Conservation (phyloP, 805 yeast genomes). For the Candida berthetii region DNA sequence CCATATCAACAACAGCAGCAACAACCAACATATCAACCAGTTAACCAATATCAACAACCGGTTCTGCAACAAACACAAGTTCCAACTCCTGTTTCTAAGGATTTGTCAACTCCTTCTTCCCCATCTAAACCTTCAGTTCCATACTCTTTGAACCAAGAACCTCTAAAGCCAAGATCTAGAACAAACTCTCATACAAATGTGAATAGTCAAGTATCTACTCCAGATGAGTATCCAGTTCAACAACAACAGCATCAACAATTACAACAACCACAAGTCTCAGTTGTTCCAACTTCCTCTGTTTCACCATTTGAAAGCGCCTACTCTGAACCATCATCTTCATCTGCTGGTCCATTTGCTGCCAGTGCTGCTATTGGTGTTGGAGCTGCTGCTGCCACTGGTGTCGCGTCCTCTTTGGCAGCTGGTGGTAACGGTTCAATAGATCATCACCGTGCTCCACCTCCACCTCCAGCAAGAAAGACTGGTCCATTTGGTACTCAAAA, state of each 20-base stretch:
- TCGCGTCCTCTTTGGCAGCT: neutral
- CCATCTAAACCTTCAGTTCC: conserved; percentile 4
- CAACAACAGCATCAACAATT: conserved; percentile 16
- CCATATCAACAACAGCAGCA: neutral
- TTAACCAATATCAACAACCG: neutral
- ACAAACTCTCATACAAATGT: conserved; percentile 10
- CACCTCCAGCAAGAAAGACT: conserved; percentile 53
- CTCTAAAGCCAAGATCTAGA: conserved; percentile 27
- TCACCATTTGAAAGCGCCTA: neutral
- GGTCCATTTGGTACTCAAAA: conserved; percentile 15
- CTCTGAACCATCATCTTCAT: neutral
- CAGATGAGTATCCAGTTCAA: conserved; percentile 3
- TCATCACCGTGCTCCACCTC: conserved; percentile 40
- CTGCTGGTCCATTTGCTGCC: no score
- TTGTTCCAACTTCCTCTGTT: neutral
- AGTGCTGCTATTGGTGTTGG: no score
- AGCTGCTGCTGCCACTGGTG: neutral
- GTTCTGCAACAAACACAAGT: conserved; percentile 1
- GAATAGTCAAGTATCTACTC: neutral
- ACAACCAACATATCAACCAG: neutral
- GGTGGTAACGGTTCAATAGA: conserved; percentile 5
- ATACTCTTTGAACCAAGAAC: conserved; percentile 25
- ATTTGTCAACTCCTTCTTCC: conserved; percentile 1
- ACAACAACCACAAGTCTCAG: conserved; percentile 3
- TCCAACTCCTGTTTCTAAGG: conserved; percentile 10